phyloP scores from a whole-genome alignment of 441 rosid species.

The Corymbia calophylla region DNA sequence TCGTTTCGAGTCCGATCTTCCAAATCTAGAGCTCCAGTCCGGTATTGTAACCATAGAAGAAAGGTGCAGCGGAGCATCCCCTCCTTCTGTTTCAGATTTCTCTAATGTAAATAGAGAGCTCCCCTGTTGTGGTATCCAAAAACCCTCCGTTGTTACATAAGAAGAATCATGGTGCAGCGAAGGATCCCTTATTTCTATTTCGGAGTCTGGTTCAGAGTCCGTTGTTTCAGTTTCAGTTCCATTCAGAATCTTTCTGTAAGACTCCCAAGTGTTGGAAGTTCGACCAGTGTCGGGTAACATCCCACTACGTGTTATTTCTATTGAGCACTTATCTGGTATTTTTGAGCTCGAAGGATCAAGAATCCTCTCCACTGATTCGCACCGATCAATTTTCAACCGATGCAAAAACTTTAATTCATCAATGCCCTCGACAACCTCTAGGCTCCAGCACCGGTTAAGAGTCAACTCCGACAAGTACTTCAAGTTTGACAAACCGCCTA shows the following conservation, averaged over 20 bases:
- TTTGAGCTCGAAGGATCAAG: neutral
- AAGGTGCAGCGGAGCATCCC: too few relatives aligned
- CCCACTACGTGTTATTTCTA: fast-evolving
- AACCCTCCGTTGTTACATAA: too few relatives aligned
- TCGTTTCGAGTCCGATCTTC: too few relatives aligned
- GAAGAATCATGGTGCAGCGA: too few relatives aligned
- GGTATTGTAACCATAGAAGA: too few relatives aligned
- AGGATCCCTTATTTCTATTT: neutral
- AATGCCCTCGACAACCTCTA: neutral
- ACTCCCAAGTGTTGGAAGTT: neutral
- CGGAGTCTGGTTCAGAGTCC: too few relatives aligned
- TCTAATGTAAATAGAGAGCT: too few relatives aligned
- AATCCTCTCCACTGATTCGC: neutral
- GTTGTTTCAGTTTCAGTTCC: neutral
- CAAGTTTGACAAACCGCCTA: neutral
- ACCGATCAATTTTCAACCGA: fast-evolving
- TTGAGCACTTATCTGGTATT: neutral
- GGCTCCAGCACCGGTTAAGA: fast-evolving
- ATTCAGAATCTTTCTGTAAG: neutral
- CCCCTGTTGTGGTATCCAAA: too few relatives aligned
- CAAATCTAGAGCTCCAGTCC: too few relatives aligned
- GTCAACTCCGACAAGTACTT: fast-evolving
- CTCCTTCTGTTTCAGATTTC: too few relatives aligned
- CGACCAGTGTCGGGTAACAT: neutral
- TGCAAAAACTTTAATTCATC: neutral